Conservation (phyloP, 768 basidiomycete genomes). For the Rhizopogon vesiculosus region DNA sequence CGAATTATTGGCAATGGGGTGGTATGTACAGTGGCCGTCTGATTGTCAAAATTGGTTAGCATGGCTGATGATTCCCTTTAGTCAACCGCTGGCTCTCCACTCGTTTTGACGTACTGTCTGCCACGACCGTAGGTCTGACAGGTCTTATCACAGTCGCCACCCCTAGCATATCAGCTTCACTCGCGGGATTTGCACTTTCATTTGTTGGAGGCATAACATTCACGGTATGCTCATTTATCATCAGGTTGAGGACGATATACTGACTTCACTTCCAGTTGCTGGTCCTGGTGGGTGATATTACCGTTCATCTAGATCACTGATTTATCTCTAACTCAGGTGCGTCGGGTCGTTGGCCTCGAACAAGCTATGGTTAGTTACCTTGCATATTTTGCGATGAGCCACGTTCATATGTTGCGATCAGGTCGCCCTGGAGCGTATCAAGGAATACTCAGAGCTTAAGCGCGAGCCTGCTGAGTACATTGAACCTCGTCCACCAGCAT, state of each 20-base stretch:
- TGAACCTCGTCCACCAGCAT: slow-evolving; percentile 75
- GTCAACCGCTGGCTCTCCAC: slow-evolving; percentile 90
- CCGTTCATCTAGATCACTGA: not conserved
- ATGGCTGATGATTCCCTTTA: slow-evolving; percentile 21
- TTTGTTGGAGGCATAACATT: slow-evolving; percentile 75
- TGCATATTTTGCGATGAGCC: not conserved
- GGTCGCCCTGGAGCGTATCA: slow-evolving; percentile 86
- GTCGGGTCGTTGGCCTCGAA: slow-evolving; percentile 82
- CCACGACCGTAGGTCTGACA: slow-evolving; percentile 67
- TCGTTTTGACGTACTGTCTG: slow-evolving; percentile 80
- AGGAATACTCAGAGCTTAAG: slow-evolving; percentile 80
- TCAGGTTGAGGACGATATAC: not conserved
- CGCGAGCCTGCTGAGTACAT: slow-evolving; percentile 80
- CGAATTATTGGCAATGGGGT: slow-evolving; percentile 92
- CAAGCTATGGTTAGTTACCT: slow-evolving; percentile 75
- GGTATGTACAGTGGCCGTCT: slow-evolving; percentile 35
- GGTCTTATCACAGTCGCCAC: slow-evolving; percentile 62
- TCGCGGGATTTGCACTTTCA: slow-evolving; percentile 83
- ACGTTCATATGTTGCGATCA: slow-evolving; percentile 19
- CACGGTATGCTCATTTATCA: slow-evolving; percentile 37
- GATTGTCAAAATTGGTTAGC: not conserved
- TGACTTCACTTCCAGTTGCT: slow-evolving; percentile 38
- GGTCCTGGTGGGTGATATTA: slow-evolving; percentile 43
- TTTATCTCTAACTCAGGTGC: slow-evolving; percentile 36
- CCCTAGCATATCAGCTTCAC: slow-evolving; percentile 70